A percentile compares a stretch with the other conserved stretches of the same genome.
phyloP scores from a whole-genome alignment of 768 basidiomycete species.

The Pisolithus albus region DNA sequence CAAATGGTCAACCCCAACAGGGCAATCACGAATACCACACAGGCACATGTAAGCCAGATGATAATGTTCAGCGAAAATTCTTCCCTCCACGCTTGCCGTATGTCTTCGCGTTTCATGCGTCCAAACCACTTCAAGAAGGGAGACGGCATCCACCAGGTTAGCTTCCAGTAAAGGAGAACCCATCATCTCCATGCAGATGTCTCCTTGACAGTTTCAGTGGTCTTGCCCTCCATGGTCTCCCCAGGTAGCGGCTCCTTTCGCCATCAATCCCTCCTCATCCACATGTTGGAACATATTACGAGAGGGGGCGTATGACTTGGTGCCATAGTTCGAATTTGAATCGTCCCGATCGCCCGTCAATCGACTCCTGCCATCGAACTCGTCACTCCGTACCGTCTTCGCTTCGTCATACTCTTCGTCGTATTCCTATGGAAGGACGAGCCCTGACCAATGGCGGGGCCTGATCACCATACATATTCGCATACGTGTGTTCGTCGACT shows the following conservation, averaged over 20 bases:
- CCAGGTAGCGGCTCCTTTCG: conserved; percentile 83
- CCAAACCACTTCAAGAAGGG: conserved; percentile 64
- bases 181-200: conserved; percentile 74
- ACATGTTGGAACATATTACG: conserved; percentile 91
- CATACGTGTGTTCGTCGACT: conserved; percentile 27
- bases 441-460: conserved; percentile 75
- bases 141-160: conserved; percentile 90
- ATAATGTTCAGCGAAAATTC: conserved; percentile 91
- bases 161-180: conserved; percentile 79
- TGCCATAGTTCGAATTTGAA: conserved; percentile 73
- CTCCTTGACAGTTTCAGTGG: conserved; percentile 81
- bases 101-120: conserved; percentile 89
- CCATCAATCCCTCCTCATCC: conserved; percentile 62
- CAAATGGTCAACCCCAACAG: conserved; percentile 85
- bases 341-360: conserved; percentile 76
- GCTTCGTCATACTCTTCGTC: conserved; percentile 76
- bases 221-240: conserved; percentile 83
- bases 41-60: conserved; percentile 92
- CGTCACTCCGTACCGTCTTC: conserved; percentile 67
- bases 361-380: conserved; percentile 73
- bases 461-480: conserved; percentile 44
- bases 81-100: conserved; percentile 96
- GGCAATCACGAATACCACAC: conserved; percentile 89
- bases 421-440: conserved; percentile 79
- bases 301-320: conserved; percentile 90